Evolutionary conservation across 116 monocot species (phyloP), one percentile per base, ranked within the genome.

Genomic region (Thalassia testudinum): DNA sequence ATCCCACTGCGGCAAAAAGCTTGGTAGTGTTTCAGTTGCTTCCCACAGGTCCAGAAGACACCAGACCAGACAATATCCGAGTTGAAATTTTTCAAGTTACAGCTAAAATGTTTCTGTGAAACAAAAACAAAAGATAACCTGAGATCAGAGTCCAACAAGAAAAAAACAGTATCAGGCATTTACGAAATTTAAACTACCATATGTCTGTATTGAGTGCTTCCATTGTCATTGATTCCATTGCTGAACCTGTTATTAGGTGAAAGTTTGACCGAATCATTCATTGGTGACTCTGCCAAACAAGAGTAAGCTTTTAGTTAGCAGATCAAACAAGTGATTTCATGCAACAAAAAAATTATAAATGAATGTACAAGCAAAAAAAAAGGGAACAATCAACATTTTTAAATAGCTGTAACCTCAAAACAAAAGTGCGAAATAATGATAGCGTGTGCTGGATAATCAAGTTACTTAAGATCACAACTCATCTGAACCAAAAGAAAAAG

Each of bases 41-140:
- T 93, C 28, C 76, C 69, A 66, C 93, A 93, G 43, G 61, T 75
- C 87, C 83, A 87, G 34, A 66, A 73, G 58, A 45, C 52, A 48
- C 87, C 87, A 58, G 71, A 72, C 93, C 93, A 93, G 14, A 49
- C 49, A 49, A 93, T 93, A 50, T 87, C 87, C 8, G 71, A 70
- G 28, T 40, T 62, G 52, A 57, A 63, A 24, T 53, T 55, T 66
- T 65, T 80, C 21, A 75, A 43, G 18, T 27, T 71, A 20, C 56
- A 45, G 5, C 22, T 50, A 49, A 61, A 40, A 6, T 54, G 50
- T 60, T 71, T 73, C 92, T 92, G 62, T 58, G 20, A 69, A 25
- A 43, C 1, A 53, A 64, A 49, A 40, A 10, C 17, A 34, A 34
- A 34, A 34, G 10, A 5, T 10, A 34, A 34, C 10, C 30, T 34